phyloP scores from a whole-genome alignment of 164 flowering plant genomes.

The Liriodendron chinense region DNA sequence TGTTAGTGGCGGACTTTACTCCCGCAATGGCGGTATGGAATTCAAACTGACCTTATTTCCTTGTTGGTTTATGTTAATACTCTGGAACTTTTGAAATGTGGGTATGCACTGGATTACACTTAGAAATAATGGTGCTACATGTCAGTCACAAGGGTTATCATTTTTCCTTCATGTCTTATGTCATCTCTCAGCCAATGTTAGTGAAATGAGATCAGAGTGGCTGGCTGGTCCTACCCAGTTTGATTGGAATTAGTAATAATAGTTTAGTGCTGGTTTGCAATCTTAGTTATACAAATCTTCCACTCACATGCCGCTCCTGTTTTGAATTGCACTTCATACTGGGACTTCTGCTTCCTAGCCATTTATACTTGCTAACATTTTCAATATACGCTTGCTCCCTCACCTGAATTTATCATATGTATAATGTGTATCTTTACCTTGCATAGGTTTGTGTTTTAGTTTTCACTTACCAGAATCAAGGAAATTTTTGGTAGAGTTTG shows the following conservation, averaged over 20 bases:
- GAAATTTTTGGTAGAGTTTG: no score
- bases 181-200: no score
- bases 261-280: background rate
- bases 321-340: no score
- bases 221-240: background rate
- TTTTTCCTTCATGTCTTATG: background rate
- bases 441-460: no score
- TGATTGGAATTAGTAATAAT: background rate
- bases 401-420: no score
- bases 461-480: no score
- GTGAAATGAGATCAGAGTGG: no score
- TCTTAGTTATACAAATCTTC: background rate
- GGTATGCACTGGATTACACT: background rate
- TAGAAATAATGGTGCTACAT: background rate
- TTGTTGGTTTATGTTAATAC: background rate
- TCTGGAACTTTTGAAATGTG: background rate
- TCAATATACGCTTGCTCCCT: no score
- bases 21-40: constrained; percentile 85
- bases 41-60: background rate
- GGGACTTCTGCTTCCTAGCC: no score
- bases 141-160: background rate
- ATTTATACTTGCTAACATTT: no score
- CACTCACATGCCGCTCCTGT: background rate
- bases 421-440: no score
- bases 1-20: constrained; percentile 96